A percentile compares a stretch with the other conserved stretches of the same genome.
phyloP scores from a whole-genome alignment of 2,329 filamentous ascomycete genomes.

The Monosporascus cannonballus region DNA sequence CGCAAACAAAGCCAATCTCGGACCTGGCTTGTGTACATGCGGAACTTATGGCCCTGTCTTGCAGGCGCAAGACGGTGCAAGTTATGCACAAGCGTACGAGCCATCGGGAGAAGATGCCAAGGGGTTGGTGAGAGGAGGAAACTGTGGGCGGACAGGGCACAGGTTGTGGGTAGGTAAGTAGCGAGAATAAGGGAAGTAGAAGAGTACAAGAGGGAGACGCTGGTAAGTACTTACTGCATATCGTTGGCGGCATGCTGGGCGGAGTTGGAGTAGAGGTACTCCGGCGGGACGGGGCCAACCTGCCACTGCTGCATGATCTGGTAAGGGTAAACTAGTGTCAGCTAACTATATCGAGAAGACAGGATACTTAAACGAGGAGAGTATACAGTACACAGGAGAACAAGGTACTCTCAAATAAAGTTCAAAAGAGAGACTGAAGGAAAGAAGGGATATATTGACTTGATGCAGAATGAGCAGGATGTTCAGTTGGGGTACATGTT shows the following conservation, averaged over 20 bases:
- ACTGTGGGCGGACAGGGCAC: constrained; percentile 2
- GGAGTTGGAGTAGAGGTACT: constrained; percentile 50
- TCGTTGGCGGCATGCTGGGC: constrained; percentile 46
- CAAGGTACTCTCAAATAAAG: too few relatives aligned
- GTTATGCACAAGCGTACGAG: constrained; percentile 14
- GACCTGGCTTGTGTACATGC: constrained; percentile 16
- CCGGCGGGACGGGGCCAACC: constrained; percentile 50
- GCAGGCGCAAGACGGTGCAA: constrained; percentile 8
- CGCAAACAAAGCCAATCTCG: constrained; percentile 14
- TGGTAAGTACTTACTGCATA: constrained; percentile 50
- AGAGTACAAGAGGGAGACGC: constrained; percentile 8
- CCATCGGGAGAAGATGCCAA: constrained; percentile 14
- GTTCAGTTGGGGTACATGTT: not conserved
- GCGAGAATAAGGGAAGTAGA: constrained; percentile 22
- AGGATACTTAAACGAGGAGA: not conserved
- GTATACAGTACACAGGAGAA: not conserved
- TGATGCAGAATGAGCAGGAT: not conserved
- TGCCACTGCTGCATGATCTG: constrained; percentile 58
- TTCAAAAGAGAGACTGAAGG: not conserved
- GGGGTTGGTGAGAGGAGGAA: constrained; percentile 4
- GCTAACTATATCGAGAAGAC: constrained; percentile 10
- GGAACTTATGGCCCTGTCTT: constrained; percentile 15
- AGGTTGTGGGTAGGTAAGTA: constrained; percentile 10
- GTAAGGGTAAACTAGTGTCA: constrained; percentile 24
- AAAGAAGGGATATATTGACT: not conserved